Evolutionary conservation across 441 rosid species (phyloP), one percentile per base, ranked within the genome.

Genomic region (Raphanus hybrid): DNA sequence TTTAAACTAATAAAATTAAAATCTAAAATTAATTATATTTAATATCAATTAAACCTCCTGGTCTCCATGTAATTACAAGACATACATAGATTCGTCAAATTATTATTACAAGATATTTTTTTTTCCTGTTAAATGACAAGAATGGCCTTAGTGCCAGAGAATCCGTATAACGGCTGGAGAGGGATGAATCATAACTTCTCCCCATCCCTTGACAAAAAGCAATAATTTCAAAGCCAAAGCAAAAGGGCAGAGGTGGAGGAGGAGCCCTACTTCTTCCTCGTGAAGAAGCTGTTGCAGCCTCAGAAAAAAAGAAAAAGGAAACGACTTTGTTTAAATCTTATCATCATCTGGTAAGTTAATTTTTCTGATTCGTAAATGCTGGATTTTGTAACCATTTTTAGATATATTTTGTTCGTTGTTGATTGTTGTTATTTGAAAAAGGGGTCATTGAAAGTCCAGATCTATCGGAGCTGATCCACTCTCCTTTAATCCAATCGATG

Each of bases 91-190:
- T n/a, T 39, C 29, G 7, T 37, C 52, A 2, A 64, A 26, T 26
- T 52, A 60, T 67, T 67, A 41, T 60, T 68, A 35, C 58, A 70
- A 70, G 67, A 41, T 16, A n/a, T 41, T 41, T 41, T 39, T 23
- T 23, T 23, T 23, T 23, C 26, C 26, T 23, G 23, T 37, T 11
- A 23, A 71, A 67, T 62, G 23, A 79, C 82, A 26, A 55, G 3
- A 69, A 69, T 58, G 55, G 12, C 82, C 82, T 69, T 11, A 1
- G 8, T 9, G 52, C 5, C 50, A 68, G 16, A 50, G 1, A 55
- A 69, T 68, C 78, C 82, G 75, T 74, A 74, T 78, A 78, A 73
- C 82, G 78, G 82, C 82, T 73, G 82, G 74, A 62, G 39, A 58
- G 59, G 20, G 59, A 67, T 60, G 81, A 78, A 67, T 61, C 10